These are phyloP conservation scores for Trichosanthes cucumerina DNA, from an alignment of 306 rosid species.

Conservation along the genomic window DNA sequence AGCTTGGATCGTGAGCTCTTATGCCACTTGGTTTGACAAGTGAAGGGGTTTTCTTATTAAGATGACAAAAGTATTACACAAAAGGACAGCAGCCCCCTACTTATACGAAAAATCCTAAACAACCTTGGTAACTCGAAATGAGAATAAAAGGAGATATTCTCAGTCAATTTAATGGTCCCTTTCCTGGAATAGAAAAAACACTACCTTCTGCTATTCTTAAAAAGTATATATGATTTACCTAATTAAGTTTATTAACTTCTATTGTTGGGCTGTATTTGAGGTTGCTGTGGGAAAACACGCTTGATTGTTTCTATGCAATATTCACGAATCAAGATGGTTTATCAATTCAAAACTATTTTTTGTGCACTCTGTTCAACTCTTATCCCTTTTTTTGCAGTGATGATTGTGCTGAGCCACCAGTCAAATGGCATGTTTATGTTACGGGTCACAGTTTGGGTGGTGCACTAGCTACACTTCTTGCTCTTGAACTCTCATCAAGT, in stretches of 20 bases:
- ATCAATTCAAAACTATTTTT: not conserved
- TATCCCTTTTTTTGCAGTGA: conserved; percentile 39
- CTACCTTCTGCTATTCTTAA: not conserved
- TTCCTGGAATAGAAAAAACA: too few relatives aligned
- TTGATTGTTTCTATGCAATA: not conserved
- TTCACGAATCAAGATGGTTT: not conserved
- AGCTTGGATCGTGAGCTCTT: too few relatives aligned
- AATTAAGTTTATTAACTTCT: not conserved
- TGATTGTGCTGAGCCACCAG: conserved; percentile 39
- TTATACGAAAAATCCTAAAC: too few relatives aligned
- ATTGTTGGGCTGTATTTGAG: not conserved
- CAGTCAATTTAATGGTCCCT: too few relatives aligned
- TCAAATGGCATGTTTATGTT: conserved; percentile 76
- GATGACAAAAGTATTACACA: too few relatives aligned
- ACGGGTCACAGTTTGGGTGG: conserved; percentile 99
- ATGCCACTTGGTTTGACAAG: too few relatives aligned
- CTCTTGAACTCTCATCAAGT: conserved; percentile 85
- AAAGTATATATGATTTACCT: not conserved
- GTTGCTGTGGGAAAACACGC: not conserved
- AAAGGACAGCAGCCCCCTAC: too few relatives aligned
- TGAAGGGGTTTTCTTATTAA: too few relatives aligned
- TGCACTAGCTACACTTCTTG: conserved; percentile 89
- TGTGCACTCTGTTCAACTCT: not conserved
- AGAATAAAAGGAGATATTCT: too few relatives aligned
- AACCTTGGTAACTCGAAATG: too few relatives aligned